Base-by-base conservation (phyloP, 2,329 filamentous ascomycete genomes). In the Sporothrix inflata region DNA sequence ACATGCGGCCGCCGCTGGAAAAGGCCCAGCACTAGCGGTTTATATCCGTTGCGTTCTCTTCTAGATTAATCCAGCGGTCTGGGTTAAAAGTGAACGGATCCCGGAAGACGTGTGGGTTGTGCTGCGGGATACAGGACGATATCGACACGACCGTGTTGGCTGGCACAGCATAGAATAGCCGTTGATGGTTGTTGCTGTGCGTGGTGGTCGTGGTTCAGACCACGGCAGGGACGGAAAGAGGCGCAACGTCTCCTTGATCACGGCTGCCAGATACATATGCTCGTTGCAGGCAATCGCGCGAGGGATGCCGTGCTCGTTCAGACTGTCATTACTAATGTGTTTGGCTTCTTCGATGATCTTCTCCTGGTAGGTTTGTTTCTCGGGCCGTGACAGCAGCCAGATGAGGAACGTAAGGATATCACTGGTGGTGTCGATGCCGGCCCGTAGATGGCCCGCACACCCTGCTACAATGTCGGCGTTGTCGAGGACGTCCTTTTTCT, bases 21-120 rank as follows among this genome's bases (percentile, higher is more conserved):
- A 93, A 93, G 0, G 90, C 89, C 83, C 90, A 89, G 75, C 90
- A 92, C 66, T 82, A 82, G 57, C 74, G 81, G 42, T 67, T 81
- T 74, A 80, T 78, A 69, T 83, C 79, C 65, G 70, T 40, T 9
- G 16, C 14, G 55, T 34, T 30, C 1, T 24, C 40, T 2, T 34
- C 19, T 8, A 67, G 60, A n/a, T 67, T 70, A 2, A 74, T 61
- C 74, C 75, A 76, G 19, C 77, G 72, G 66, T 79, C 78, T 0
- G 78, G 78, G 3, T 69, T 71, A 70, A 78, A 79, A 3, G 57
- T 66, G 11, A 73, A 63, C 8, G 78, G 75, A 2, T 78, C 71
- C 3, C 51, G 49, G 47, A 78, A 79, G 14, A 78, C 74, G 6
- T 68, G 67, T 3, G 74, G 55, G 69, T 79, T 76, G 27, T 76